Evolutionary conservation across 23 red algal species (phyloP), one percentile per base, ranked within the genome.

Genomic region (Agarophyton chilense): DNA sequence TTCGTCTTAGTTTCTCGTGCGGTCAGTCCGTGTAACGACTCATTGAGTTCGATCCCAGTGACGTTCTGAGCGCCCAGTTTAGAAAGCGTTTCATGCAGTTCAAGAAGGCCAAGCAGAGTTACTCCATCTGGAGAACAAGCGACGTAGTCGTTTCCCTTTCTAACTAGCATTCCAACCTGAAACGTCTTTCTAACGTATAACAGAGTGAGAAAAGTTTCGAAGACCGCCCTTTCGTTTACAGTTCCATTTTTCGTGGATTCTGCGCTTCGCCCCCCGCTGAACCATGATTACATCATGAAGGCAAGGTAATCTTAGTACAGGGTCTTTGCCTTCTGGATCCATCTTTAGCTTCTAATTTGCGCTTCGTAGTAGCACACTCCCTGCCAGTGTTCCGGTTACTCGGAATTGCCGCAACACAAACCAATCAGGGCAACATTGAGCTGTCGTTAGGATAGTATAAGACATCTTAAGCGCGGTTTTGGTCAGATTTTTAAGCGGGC

Each of bases 381-480:
- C 35, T 18, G 32, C 11, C 28, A 42, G 34, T 66, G 64, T 87
- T 31, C 39, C 82, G 13, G 82, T 87, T 87, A 87, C 61, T 68
- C 61, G 13, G 45, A 87, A 87, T 29, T 87, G 35, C 45, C 35
- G 8, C 18, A 73, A 29, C 17, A 87, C 35, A 43, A 87, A 87
- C 82, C 82, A 87, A 33, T 87, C 82, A 4, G 82, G 64, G 74
- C 82, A 87, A 10, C 18, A 12, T 62, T 87, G 60, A 19, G 29
- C 62, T 49, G 29, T 51, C 33, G 50, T 87, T 52, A 87, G 65
- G 6, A 74, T 24, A 46, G 40, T 52, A 13, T 64, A 72, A 39
- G 32, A 35, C n/a, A 24, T 16, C 13, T 44, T 1, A 18, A 83
- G 28, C 34, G 11, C 13, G 10, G 10, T 45, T 1, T 83, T 17